Conservation (phyloP, 2,329 filamentous ascomycete species). For the Mycosphaerelloides madeirae region DNA sequence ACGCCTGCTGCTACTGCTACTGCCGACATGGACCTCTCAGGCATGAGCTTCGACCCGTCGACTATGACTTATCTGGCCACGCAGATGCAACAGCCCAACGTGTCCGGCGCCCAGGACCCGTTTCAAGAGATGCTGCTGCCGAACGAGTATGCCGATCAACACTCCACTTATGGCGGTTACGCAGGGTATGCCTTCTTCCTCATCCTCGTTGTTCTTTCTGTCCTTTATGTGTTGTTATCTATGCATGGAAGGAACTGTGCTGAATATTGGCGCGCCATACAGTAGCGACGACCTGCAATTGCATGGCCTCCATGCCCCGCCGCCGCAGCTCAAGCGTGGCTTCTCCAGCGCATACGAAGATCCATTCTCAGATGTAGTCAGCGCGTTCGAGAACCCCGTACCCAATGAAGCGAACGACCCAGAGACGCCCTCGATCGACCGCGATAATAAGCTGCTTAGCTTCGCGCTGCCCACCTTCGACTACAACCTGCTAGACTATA, state of each 20-base stretch:
- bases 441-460: conserved; percentile 55
- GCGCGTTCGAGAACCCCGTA: conserved; percentile 43
- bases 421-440: conserved; percentile 56
- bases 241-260: background rate
- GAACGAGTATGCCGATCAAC: conserved; percentile 54
- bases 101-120: conserved; percentile 41
- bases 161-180: conserved; percentile 57
- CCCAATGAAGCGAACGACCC: conserved; percentile 34
- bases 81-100: conserved; percentile 52
- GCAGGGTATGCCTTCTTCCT: conserved; percentile 45
- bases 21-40: conserved; percentile 22
- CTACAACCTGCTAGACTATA: conserved; percentile 62
- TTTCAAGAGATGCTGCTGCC: conserved; percentile 45
- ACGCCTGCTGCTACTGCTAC: no score
- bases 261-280: background rate
- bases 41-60: conserved; percentile 26
- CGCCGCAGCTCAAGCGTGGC: conserved; percentile 30
- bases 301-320: conserved; percentile 21
- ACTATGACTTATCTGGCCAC: conserved; percentile 57
- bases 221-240: background rate
- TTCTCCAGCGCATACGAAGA: conserved; percentile 43
- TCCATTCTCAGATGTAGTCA: conserved; percentile 49
- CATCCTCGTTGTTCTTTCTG: background rate
- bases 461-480: conserved; percentile 47
- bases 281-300: conserved; percentile 29